Percentiles rank a stretch among this genome's conserved stretches.
Conservation (phyloP, 208 protist genomes). For the Novymonas esmeraldas region DNA sequence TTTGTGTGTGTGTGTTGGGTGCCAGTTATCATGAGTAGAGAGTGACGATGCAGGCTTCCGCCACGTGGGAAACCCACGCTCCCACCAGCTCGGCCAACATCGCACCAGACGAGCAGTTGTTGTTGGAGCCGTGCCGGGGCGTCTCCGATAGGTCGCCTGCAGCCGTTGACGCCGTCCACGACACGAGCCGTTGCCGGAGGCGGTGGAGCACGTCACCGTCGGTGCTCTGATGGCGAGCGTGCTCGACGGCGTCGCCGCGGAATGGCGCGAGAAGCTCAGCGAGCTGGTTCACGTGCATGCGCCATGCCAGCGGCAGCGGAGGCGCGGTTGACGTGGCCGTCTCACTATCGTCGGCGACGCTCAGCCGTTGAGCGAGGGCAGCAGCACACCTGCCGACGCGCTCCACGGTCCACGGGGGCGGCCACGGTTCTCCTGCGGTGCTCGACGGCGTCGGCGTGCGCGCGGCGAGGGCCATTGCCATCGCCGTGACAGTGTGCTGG, state of each 20-base stretch:
- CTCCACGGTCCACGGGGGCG: constrained; percentile 7
- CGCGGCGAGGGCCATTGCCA: constrained; percentile 18
- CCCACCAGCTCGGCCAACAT: constrained; percentile 4
- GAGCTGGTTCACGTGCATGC: background rate
- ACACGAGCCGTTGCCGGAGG: constrained; percentile 4
- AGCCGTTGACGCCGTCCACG: background rate
- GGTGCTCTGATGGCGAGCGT: background rate
- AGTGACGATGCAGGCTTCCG: constrained; percentile 6
- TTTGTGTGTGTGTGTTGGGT: background rate
- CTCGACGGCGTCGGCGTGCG: background rate
- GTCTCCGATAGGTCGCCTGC: too few relatives aligned
- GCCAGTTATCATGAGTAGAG: constrained; percentile 1
- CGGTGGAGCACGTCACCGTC: background rate
- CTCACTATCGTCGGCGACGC: background rate
- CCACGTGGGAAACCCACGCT: constrained; percentile 18
- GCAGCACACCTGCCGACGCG: constrained; percentile 1
- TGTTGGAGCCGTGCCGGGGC: background rate
- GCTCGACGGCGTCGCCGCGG: constrained; percentile 1
- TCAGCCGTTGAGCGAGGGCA: background rate
- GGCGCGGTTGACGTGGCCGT: background rate
- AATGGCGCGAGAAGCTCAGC: constrained; percentile 8
- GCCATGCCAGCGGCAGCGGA: constrained; percentile 7
- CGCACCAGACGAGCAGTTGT: background rate
- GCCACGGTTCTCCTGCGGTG: background rate
- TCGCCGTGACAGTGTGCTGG: constrained; percentile 13